Conservation (phyloP, 2,329 filamentous ascomycete genomes). For the Aspergillus sp. region DNA sequence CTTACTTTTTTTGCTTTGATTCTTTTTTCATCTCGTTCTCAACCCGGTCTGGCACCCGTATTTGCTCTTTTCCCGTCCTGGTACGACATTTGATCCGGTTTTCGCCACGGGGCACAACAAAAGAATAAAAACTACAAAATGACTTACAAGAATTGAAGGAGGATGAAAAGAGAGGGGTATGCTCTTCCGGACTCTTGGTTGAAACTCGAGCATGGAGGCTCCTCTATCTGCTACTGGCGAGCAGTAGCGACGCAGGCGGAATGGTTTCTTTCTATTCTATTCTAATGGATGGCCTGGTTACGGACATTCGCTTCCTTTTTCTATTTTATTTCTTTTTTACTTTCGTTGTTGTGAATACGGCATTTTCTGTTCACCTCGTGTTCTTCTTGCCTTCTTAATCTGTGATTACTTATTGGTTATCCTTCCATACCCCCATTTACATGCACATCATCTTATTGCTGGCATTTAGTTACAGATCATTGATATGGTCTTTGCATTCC, state of each 20-base stretch:
- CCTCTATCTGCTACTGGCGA: constrained; percentile 2
- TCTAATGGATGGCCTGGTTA: not conserved
- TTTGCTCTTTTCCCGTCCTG: not conserved
- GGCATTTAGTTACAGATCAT: too few relatives aligned
- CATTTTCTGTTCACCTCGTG: too few relatives aligned
- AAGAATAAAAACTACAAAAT: too few relatives aligned
- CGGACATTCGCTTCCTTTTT: not conserved
- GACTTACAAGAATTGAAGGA: too few relatives aligned
- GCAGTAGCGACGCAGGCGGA: constrained; percentile 1
- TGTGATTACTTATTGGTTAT: too few relatives aligned
- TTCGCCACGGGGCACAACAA: not conserved
- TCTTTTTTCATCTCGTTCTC: not conserved
- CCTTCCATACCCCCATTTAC: too few relatives aligned
- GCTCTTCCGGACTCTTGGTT: not conserved
- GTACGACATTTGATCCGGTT: not conserved
- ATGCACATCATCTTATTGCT: too few relatives aligned
- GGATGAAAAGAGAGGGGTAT: not conserved
- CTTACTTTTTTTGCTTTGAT: constrained; percentile 5
- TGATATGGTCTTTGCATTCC: too few relatives aligned
- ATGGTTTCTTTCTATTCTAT: not conserved
- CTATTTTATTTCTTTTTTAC: not conserved
- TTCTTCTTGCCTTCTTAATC: too few relatives aligned
- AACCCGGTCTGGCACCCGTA: too few relatives aligned
- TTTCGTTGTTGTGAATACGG: too few relatives aligned
- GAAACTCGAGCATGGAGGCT: not conserved